These are phyloP conservation scores for Lactifluus echinatus DNA, from an alignment of 768 basidiomycete species.

Conservation along the genomic window DNA sequence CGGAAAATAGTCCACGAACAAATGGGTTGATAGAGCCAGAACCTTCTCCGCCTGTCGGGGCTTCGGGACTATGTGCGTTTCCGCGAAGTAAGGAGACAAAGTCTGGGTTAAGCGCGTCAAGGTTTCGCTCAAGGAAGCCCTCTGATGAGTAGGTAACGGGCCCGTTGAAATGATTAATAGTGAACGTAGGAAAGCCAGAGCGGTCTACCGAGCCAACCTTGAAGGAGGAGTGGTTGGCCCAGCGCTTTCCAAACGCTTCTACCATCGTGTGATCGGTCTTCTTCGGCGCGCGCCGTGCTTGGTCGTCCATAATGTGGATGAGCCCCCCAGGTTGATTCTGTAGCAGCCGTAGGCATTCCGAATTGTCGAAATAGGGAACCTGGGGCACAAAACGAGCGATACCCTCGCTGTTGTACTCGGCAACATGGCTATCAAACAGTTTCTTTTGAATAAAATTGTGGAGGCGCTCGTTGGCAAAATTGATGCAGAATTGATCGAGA, in stretches of 20 bases:
- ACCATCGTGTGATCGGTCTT: conserved; percentile 94
- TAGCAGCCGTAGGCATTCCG: conserved; percentile 80
- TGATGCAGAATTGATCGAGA: conserved; percentile 93
- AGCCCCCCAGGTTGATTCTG: conserved; percentile 85
- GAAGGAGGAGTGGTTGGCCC: conserved; percentile 91
- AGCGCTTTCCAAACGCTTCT: conserved; percentile 88
- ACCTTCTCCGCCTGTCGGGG: conserved; percentile 47
- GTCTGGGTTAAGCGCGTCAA: conserved; percentile 86
- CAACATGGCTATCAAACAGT: conserved; percentile 72
- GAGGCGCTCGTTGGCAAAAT: conserved; percentile 90
- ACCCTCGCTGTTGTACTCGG: conserved; percentile 79
- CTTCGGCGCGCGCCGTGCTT: conserved; percentile 75
- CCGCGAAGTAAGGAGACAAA: conserved; percentile 87
- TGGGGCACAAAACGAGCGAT: conserved; percentile 61
- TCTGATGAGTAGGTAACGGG: conserved; percentile 89
- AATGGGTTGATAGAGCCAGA: conserved; percentile 85
- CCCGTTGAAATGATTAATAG: conserved; percentile 85
- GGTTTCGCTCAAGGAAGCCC: conserved; percentile 79
- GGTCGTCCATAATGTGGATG: conserved; percentile 97
- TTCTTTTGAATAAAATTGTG: conserved; percentile 75
- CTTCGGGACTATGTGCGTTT: conserved; percentile 25
- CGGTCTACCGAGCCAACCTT: conserved; percentile 70
- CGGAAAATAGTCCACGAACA: conserved; percentile 81
- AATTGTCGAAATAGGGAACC: conserved; percentile 81
- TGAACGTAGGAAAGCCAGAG: conserved; percentile 78